Evolutionary conservation across 1,139 yeast genomes (phyloP), one percentile per base, ranked within the genome.

Genomic region (Taphrina pruni): DNA sequence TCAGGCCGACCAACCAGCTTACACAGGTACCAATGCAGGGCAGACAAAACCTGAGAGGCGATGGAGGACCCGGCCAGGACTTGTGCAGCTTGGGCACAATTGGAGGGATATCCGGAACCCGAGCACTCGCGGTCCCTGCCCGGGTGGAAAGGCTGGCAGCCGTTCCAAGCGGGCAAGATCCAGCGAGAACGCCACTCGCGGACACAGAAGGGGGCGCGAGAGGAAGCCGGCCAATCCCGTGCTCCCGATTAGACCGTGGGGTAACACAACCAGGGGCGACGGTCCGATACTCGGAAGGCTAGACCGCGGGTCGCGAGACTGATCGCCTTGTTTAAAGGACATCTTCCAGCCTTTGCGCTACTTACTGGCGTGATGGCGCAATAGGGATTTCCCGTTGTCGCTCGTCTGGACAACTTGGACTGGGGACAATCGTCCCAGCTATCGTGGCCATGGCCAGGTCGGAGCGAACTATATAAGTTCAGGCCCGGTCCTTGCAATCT

Each of bases 121-220:
- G 32, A 26, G 32, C 32, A 26, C 32, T 26, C 32, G 4, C 17
- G 17, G 17, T 17, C 17, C 17, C 17, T 17, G 17, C 17, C 17
- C 17, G 17, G 17, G 17, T 26, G 32, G 32, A 26, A 26, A 26
- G 32, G 32, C 32, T 26, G 32, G 32, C 32, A 2, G 32, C 32
- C 32, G 32, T 4, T 26, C 32, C 32, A 26, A 26, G 32, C 32
- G 32, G 32, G 32, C 32, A 17, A 45, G 48, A 5, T 45, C n/a
- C 20, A 45, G 48, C 48, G 20, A 12, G n/a, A 7, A 45, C 48
- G 48, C 48, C 48, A 45, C 48, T 45, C 48, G 48, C 48, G n/a
- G 48, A 45, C n/a, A 43, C 20, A 45, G 48, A 6, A 17, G 21
- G 48, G 32, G 32, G 32, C 32, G 32, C 32, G 20, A n/a, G 2